Conservation (phyloP, 23 red algal genomes). For the Gracilaria gracilis region DNA sequence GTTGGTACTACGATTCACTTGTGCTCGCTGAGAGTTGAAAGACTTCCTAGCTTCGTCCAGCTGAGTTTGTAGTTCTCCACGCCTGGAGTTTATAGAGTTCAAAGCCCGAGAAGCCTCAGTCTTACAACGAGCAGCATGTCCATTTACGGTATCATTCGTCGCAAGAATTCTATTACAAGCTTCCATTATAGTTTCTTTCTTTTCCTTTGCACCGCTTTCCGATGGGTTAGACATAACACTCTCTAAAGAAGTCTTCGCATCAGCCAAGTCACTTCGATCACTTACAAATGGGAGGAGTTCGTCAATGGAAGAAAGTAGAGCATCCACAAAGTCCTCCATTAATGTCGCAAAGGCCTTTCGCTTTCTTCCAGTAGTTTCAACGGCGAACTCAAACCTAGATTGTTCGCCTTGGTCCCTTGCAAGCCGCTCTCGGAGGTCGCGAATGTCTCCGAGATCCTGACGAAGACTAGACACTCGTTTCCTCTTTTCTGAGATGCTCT, state of each 20-base stretch:
- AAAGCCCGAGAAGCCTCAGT: constrained; percentile 4
- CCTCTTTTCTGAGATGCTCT: constrained; percentile 10
- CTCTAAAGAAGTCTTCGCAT: neutral
- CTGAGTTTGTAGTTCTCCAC: constrained; percentile 18
- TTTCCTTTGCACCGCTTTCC: neutral
- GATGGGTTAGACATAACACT: neutral
- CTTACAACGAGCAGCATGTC: neutral
- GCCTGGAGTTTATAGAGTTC: constrained; percentile 11
- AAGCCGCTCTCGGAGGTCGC: constrained; percentile 20
- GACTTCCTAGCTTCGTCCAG: neutral
- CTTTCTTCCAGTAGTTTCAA: constrained; percentile 39
- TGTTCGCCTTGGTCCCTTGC: constrained; percentile 52
- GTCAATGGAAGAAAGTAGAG: constrained; percentile 23
- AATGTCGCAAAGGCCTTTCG: neutral
- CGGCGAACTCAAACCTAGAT: neutral
- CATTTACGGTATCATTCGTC: neutral
- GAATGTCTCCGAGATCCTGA: constrained; percentile 25
- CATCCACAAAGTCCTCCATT: constrained; percentile 34
- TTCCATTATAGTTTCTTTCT: constrained; percentile 1
- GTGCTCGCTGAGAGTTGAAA: neutral
- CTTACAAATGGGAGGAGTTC: constrained; percentile 4
- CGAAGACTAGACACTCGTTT: constrained; percentile 7
- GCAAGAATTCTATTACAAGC: constrained; percentile 28
- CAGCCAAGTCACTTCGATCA: constrained; percentile 8
- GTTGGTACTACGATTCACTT: constrained; percentile 7